Percentiles rank a stretch among this genome's conserved stretches.
Conservation (phyloP, 257 asterid genomes). For the Linderniella brevidens region DNA sequence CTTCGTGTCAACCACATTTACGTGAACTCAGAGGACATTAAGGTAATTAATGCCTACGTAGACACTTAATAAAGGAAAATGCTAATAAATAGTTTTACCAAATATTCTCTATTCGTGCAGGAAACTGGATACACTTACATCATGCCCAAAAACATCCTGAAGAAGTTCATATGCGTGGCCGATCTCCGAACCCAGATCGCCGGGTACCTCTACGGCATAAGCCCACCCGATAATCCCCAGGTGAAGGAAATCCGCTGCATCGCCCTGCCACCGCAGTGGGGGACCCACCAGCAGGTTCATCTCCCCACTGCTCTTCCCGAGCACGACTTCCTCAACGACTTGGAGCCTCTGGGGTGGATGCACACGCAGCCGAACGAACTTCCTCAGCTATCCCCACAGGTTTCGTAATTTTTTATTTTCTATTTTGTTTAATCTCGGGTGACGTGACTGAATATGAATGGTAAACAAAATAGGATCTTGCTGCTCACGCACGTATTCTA, state of each 20-base stretch:
- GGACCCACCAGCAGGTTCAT: conserved; percentile 92
- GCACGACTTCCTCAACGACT: conserved; percentile 73
- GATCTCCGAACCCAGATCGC: conserved; percentile 92
- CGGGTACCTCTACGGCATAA: conserved; percentile 81
- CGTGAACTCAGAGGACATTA: conserved; percentile 93
- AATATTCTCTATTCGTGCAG: conserved; percentile 26
- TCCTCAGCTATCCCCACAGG: conserved; percentile 97
- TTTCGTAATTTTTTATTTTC: conserved; percentile 1
- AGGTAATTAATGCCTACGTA: conserved; percentile 24
- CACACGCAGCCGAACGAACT: conserved; percentile 98
- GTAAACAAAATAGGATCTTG: conserved; percentile 63
- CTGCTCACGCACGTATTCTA: conserved; percentile 54
- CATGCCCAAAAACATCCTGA: conserved; percentile 92
- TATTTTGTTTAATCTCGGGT: background rate
- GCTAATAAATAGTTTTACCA: no score
- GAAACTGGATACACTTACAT: conserved; percentile 96
- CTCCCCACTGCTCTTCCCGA: conserved; percentile 86
- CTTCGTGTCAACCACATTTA: conserved; percentile 95
- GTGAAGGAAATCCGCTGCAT: conserved; percentile 98
- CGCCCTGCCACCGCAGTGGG: conserved; percentile 97
- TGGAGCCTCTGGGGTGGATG: conserved; percentile 99
- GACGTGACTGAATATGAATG: background rate
- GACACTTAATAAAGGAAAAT: no score
- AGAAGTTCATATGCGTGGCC: conserved; percentile 93
- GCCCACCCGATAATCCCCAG: conserved; percentile 99